Percentiles rank a stretch among this genome's conserved stretches.
Conservation (phyloP, 345 rosid genomes). For the Lepidium aucheri region DNA sequence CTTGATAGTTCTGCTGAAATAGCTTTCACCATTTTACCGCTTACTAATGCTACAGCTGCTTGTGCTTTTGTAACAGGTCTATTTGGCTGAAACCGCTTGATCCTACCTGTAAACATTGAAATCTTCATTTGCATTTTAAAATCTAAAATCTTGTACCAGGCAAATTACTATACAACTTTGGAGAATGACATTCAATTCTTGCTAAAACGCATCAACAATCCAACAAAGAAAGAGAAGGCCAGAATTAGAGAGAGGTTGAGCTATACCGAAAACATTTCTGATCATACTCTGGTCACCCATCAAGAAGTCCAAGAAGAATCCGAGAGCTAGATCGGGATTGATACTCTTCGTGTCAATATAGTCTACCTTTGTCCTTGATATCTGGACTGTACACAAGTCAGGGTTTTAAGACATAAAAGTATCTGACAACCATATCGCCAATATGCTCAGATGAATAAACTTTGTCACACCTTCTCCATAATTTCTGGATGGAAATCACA, state of each 20-base stretch:
- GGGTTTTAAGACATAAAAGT: constrained; percentile 38
- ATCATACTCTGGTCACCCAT: constrained; percentile 61
- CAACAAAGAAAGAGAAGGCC: background rate
- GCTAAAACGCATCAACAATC: background rate
- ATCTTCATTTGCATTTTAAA: background rate
- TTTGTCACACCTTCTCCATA: constrained; percentile 49
- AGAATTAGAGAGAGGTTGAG: background rate
- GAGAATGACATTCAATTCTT: background rate
- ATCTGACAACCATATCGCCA: background rate
- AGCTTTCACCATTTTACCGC: constrained; percentile 68
- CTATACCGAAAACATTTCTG: constrained; percentile 80
- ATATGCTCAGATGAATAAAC: constrained; percentile 1
- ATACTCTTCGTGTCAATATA: constrained; percentile 78
- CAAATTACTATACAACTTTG: background rate
- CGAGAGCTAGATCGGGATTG: constrained; percentile 43
- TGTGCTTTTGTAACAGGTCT: constrained; percentile 83
- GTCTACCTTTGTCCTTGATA: constrained; percentile 65
- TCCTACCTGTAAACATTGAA: constrained; percentile 46
- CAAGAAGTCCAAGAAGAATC: constrained; percentile 64
- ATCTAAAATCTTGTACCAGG: background rate
- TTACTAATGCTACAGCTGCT: constrained; percentile 67
- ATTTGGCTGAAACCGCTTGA: constrained; percentile 70
- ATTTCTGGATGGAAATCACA: constrained; percentile 40
- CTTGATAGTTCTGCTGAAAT: constrained; percentile 48
- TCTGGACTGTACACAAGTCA: constrained; percentile 96